Evolutionary conservation across 768 basidiomycete species (phyloP), one percentile per base, ranked within the genome.

Genomic region (Leccinum rimulosum): DNA sequence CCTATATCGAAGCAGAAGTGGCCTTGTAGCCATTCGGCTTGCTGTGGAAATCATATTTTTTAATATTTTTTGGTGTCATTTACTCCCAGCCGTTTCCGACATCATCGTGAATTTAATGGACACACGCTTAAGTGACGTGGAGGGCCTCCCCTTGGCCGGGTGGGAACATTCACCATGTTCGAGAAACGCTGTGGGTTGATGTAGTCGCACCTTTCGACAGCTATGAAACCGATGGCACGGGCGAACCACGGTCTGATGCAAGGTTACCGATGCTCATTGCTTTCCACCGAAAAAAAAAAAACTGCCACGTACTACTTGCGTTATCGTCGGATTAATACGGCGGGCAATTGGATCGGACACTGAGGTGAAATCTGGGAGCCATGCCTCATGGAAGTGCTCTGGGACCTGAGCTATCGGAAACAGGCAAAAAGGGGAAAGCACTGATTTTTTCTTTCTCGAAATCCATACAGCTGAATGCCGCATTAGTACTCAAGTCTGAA

Each of bases 331-430:
- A 31, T 36, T 35, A 22, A 50, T 28, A 50, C 19, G 19, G 11
- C 15, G 12, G 28, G 48, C 33, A 33, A 30, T 53, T 45, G 38
- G 51, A 55, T 52, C 30, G 31, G 52, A 17, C 48, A n/a, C 19
- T 27, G 28, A 10, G 40, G 19, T 17, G 28, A 27, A 28, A 22
- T 40, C 17, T 12, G 38, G 51, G 38, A 60, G 31, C n/a, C 35
- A 12, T 36, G 36, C 58, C 38, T 57, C 63, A 54, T 52, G 55
- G 52, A 49, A 33, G 31, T 59, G 55, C 55, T 58, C 50, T 48
- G 36, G 55, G 55, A 49, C 52, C 59, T 53, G 50, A 57, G 17
- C 22, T 40, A 15, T 57, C 63, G 25, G 25, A 65, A 59, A 59
- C 17, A 33, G 53, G 28, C 30, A 45, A 33, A n/a, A 28, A 25